Evolutionary conservation across 805 yeast genomes (phyloP), one percentile per base, ranked within the genome.

Genomic region (Saccharomycopsis lassenensis): DNA sequence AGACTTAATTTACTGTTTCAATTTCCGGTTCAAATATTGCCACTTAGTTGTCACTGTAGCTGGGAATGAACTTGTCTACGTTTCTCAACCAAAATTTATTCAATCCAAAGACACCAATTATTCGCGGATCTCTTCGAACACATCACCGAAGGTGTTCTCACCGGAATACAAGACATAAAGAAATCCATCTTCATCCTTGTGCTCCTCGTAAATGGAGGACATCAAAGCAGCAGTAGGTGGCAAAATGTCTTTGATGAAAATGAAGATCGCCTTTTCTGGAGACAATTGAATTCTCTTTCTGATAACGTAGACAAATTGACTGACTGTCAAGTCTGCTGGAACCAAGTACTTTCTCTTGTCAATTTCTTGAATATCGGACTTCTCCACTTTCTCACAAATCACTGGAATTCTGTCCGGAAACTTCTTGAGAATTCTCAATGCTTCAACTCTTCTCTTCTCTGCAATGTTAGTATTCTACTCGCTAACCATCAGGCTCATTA

Each of bases 211-310:
- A 46, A 91, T 81, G 17, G 91, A 72, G 50, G 94, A 80, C 91
- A 91, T 85, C 48, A 91, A 71, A 12, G 97, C 94, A 15, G 97
- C 96, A 2, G 98, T 91, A 31, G 97, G 97, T 7, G 98, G 98
- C 49, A 91, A 70, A 39, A 91, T 86, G 57, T 91, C 98, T 55
- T 91, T 89, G 46, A 91, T 95, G 58, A 91, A 91, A 48, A 91
- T 86, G 61, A 91, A 91, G 47, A 91, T 89, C 29, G 98, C 98
- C 77, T 89, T 87, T 59, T 91, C 98, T 20, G 95, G 82, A 32
- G 95, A 95, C 46, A 91, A 71, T 66, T 82, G 82, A 59, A 91
- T 87, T 58, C 98, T 79, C 63, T 89, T 87, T 61, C 98, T 78
- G 50, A 91, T 85, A 43, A 91, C 98, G 55, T 91, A 91, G 30